These are phyloP conservation scores for Geranium rotundifolium DNA, from an alignment of 345 rosid genomes.

Conservation along the genomic window DNA sequence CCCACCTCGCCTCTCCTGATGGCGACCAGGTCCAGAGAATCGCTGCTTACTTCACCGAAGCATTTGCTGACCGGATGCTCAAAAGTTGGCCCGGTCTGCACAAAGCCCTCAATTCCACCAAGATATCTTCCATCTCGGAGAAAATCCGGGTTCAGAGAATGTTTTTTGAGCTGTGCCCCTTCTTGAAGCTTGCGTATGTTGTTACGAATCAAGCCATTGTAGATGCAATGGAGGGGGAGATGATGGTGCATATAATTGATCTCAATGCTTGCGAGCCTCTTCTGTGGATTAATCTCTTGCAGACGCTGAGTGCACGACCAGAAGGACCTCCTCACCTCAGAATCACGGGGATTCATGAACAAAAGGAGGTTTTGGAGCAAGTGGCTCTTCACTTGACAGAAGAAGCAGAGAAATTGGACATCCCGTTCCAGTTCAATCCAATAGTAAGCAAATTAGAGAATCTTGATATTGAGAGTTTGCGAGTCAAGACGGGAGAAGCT, in stretches of 20 bases:
- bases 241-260: constrained; percentile 66
- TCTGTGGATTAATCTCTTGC: constrained; percentile 62
- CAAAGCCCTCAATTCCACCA: constrained; percentile 58
- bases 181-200: constrained; percentile 48
- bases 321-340: constrained; percentile 71
- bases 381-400: constrained; percentile 47
- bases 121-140: constrained; percentile 28
- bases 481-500: constrained; percentile 67
- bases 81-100: constrained; percentile 65
- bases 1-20: constrained; percentile 54
- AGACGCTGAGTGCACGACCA: constrained; percentile 39
- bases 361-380: constrained; percentile 50
- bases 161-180: constrained; percentile 65
- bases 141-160: constrained; percentile 41
- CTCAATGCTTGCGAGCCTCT: constrained; percentile 54
- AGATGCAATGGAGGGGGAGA: constrained; percentile 68
- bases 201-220: constrained; percentile 58
- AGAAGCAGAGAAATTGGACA: constrained; percentile 61
- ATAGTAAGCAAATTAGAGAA: constrained; percentile 46
- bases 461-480: constrained; percentile 39
- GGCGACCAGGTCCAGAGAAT: constrained; percentile 69
- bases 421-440: constrained; percentile 64
- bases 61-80: constrained; percentile 54
- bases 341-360: constrained; percentile 58
- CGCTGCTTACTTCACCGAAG: constrained; percentile 65